Evolutionary conservation across 78 protist species (phyloP).

Genomic region (slime mould (Dictyostelium discoideum)): DNA sequence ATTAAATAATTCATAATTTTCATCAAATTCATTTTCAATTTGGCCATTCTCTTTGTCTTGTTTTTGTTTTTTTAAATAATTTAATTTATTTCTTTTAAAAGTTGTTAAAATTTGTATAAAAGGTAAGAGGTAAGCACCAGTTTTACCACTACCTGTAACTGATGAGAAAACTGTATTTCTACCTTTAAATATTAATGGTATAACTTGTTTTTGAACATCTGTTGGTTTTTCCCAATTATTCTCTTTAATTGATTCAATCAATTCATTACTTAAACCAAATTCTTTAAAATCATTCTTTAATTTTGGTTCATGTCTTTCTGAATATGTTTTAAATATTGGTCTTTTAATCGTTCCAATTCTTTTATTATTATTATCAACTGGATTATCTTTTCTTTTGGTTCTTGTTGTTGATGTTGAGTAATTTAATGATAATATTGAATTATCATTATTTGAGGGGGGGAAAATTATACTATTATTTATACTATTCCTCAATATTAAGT

Average conservation of each 20-base stretch:
- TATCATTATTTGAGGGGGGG: background rate
- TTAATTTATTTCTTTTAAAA: conserved; percentile 15
- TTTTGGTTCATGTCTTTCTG: conserved; percentile 2
- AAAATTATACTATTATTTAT: background rate
- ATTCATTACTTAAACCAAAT: background rate
- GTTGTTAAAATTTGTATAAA: conserved; percentile 26
- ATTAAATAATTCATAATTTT: background rate
- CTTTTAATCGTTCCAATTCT: background rate
- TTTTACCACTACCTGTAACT: conserved; percentile 63
- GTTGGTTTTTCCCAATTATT: conserved; percentile 55
- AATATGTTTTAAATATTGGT: background rate
- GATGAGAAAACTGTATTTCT: conserved; percentile 56
- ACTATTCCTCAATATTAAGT: background rate
- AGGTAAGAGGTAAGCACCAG: conserved; percentile 53
- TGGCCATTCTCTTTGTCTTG: background rate
- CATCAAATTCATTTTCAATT: background rate
- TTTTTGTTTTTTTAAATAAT: background rate
- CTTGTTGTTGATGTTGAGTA: background rate
- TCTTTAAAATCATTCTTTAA: background rate
- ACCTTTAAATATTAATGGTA: conserved; percentile 31
- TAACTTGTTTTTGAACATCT: conserved; percentile 21
- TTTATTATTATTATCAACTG: background rate
- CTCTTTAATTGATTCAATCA: conserved; percentile 29
- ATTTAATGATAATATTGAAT: background rate
- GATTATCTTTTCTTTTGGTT: background rate